Conservation (phyloP, 345 rosid species). For the Adansonia digitata region DNA sequence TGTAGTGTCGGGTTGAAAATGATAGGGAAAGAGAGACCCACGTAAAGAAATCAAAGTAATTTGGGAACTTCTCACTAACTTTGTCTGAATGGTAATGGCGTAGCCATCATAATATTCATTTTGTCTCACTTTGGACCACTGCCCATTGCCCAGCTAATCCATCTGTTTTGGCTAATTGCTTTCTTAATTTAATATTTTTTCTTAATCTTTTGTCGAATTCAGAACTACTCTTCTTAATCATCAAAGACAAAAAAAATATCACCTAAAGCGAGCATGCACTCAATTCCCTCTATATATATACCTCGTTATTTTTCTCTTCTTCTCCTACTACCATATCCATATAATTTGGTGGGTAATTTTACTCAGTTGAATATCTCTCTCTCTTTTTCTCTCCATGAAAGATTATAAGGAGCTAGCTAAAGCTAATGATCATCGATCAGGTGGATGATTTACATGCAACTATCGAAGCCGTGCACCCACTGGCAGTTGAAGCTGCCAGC, state of each 20-base stretch:
- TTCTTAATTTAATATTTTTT: too few relatives aligned
- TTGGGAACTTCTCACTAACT: slow-evolving; percentile 18
- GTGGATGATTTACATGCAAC: not conserved
- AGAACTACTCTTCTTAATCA: too few relatives aligned
- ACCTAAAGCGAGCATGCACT: not conserved
- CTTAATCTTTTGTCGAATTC: too few relatives aligned
- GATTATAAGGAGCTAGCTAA: not conserved
- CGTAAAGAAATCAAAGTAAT: not conserved
- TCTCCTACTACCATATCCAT: too few relatives aligned
- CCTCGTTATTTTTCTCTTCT: not conserved
- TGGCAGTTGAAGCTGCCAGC: slow-evolving; percentile 57
- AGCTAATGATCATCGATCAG: too few relatives aligned
- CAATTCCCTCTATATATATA: not conserved
- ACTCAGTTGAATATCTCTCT: not conserved
- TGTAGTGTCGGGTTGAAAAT: too few relatives aligned
- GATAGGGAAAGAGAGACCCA: not conserved
- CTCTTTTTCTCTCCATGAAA: not conserved
- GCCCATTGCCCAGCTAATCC: not conserved
- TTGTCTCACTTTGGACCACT: slow-evolving; percentile 40
- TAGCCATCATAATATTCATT: slow-evolving; percentile 38
- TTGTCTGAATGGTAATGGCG: slow-evolving; percentile 37
- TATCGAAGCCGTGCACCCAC: slow-evolving; percentile 22
- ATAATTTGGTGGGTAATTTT: too few relatives aligned
- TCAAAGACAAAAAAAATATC: not conserved
- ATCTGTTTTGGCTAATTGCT: too few relatives aligned